Evolutionary conservation across 1,284 basidiomycete species (phyloP).

Genomic region (Sphagnurus paluster): DNA sequence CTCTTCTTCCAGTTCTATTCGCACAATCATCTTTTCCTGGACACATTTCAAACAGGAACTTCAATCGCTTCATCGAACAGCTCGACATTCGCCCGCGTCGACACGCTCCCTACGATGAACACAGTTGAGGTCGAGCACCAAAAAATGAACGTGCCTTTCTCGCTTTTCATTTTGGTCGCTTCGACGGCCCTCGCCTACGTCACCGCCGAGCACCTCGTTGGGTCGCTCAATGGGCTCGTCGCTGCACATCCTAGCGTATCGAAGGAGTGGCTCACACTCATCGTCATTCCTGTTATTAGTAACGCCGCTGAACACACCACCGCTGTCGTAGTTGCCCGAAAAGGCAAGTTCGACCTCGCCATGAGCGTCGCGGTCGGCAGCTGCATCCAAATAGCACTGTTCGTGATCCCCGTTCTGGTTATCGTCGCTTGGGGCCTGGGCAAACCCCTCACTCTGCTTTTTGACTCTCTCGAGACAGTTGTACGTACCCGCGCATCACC

Average conservation of each 20-base stretch:
- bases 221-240: conserved; percentile 38
- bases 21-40: conserved; percentile 58
- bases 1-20: conserved; percentile 62
- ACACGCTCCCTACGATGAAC: conserved; percentile 25
- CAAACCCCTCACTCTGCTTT: conserved; percentile 46
- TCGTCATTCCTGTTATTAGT: conserved; percentile 66
- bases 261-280: conserved; percentile 64
- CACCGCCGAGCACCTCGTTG: conserved; percentile 63
- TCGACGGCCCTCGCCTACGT: conserved; percentile 50
- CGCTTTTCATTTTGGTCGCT: conserved; percentile 35
- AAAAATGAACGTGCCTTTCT: conserved; percentile 44
- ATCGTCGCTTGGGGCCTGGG: conserved; percentile 48
- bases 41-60: conserved; percentile 33
- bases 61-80: conserved; percentile 21
- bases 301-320: conserved; percentile 71
- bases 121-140: conserved; percentile 38
- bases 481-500: conserved; percentile 19
- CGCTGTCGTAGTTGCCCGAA: conserved; percentile 64
- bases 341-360: conserved; percentile 52
- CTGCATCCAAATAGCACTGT: conserved; percentile 68
- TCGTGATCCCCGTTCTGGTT: conserved; percentile 63
- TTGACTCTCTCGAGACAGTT: conserved; percentile 41
- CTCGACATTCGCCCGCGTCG: conserved; percentile 21
- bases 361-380: conserved; percentile 66
- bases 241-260: conserved; percentile 43